phyloP scores from a whole-genome alignment of 75 land plant species.

The Sequoia sempervirens region DNA sequence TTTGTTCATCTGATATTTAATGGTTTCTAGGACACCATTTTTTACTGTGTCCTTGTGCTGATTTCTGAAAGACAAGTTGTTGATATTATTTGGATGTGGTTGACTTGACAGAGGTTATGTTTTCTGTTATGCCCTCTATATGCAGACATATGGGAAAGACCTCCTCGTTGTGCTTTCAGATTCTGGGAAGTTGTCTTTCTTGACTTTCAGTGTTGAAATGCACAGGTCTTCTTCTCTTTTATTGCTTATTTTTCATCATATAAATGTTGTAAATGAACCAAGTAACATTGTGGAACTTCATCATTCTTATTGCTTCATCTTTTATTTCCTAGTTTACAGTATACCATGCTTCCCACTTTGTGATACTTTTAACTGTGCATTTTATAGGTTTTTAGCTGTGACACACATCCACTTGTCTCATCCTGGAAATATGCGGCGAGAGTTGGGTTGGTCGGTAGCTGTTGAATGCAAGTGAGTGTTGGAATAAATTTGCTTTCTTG shows the following conservation, averaged over 20 bases:
- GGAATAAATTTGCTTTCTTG: neutral
- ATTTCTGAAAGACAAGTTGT: constrained; percentile 1
- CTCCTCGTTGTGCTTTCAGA: constrained; percentile 84
- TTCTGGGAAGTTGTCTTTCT: constrained; percentile 93
- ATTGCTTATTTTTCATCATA: neutral
- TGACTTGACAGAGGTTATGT: neutral
- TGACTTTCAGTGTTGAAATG: constrained; percentile 78
- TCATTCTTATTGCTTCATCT: neutral
- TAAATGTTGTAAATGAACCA: neutral
- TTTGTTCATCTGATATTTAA: constrained; percentile 9
- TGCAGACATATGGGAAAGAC: constrained; percentile 73
- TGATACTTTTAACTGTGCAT: constrained; percentile 4
- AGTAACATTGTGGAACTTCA: neutral
- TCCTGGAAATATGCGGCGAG: constrained; percentile 75
- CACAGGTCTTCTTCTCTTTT: constrained; percentile 63
- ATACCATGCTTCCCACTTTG: neutral
- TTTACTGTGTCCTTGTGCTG: neutral
- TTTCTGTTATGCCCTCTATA: neutral
- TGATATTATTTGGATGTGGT: neutral
- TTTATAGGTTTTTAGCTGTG: constrained; percentile 75
- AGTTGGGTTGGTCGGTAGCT: constrained; percentile 78
- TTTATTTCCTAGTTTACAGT: neutral
- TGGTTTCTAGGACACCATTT: neutral
- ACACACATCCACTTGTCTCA: constrained; percentile 71
- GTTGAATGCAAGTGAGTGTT: constrained; percentile 71